Conservation (phyloP, 306 rosid genomes). For the barrel medic (Medicago truncatula) region MtrunA17r5.0-ANR NC_053046.1:18628001-18628500, state of each 20-base stretch:
- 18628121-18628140: conserved; percentile 72
- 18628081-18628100: conserved; percentile 61
- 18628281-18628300: conserved; percentile 4
- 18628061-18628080: conserved; percentile 65
- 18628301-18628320: not conserved
- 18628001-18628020: conserved; percentile 92
- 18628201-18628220: conserved; percentile 94
- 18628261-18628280: conserved; percentile 63
- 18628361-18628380: conserved; percentile 81
- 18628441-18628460: conserved; percentile 91
- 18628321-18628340: conserved; percentile 39
- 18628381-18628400: conserved; percentile 84
- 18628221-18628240: conserved; percentile 75
- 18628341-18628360: conserved; percentile 57
- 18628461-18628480: conserved; percentile 85
- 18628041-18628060: conserved; percentile 78
- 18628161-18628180: conserved; percentile 93
- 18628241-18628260: conserved; percentile 76
- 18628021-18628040: conserved; percentile 92
- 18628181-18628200: conserved; percentile 91
- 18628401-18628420: conserved; percentile 91
- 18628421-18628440: conserved; percentile 82
- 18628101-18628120: conserved; percentile 61
- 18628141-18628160: conserved; percentile 79
- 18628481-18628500: conserved; percentile 68